phyloP scores from a whole-genome alignment of 768 basidiomycete genomes.

The Boletus subparvulus region DNA sequence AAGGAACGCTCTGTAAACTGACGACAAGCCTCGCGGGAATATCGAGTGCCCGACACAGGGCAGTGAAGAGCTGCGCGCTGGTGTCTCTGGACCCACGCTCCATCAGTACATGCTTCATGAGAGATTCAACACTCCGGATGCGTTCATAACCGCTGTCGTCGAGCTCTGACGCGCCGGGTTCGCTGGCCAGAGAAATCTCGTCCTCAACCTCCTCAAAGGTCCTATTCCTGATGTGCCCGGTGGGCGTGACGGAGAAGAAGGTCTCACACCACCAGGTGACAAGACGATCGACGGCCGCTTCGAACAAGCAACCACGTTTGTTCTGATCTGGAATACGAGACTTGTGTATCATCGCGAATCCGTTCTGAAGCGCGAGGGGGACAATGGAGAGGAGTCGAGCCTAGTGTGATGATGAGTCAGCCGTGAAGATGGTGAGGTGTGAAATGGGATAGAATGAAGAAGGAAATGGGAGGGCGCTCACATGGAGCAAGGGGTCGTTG shows the following conservation, averaged over 20 bases:
- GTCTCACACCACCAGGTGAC: conserved; percentile 80
- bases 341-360: conserved; percentile 81
- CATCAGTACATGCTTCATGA: conserved; percentile 92
- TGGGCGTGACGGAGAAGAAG: conserved; percentile 63
- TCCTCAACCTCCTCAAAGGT: conserved; percentile 74
- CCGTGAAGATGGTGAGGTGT: not conserved
- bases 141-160: conserved; percentile 56
- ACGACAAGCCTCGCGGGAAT: conserved; percentile 86
- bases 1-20: conserved; percentile 90
- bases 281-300: conserved; percentile 71
- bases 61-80: conserved; percentile 89
- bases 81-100: conserved; percentile 79
- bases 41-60: conserved; percentile 80
- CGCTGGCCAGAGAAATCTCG: conserved; percentile 30
- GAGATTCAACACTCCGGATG: conserved; percentile 74
- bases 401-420: conserved; percentile 39
- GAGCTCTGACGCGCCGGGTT: conserved; percentile 39
- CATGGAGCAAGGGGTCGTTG: conserved; percentile 81
- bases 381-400: conserved; percentile 86
- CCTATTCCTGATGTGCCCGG: conserved; percentile 70
- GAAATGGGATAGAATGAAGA: not conserved
- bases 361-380: conserved; percentile 75
- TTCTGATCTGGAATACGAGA: conserved; percentile 75
- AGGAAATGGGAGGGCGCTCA: conserved; percentile 37
- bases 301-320: conserved; percentile 85